Percentiles rank a stretch among this genome's conserved stretches.
Evolutionary conservation across 306 rosid species (phyloP).

Genomic region (Cucurbita pepo): DNA sequence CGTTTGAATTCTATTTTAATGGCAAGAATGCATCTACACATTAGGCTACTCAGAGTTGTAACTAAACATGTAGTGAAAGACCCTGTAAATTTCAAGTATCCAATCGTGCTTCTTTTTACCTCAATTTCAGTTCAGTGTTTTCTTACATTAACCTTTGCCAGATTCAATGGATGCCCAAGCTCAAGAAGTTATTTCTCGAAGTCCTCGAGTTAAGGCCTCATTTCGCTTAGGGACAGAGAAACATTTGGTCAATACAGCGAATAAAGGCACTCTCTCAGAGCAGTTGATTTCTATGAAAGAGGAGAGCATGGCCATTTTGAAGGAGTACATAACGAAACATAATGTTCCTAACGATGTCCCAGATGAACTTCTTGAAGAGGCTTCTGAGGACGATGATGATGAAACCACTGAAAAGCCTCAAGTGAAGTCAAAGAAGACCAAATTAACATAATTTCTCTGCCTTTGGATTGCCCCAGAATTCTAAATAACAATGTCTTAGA

Average conservation of each 20-base stretch:
- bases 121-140: not conserved
- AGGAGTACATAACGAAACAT: constrained; percentile 73
- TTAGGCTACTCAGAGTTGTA: not conserved
- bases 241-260: constrained; percentile 21
- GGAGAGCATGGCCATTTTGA: constrained; percentile 54
- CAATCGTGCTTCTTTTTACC: not conserved
- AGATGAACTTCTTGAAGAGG: constrained; percentile 48
- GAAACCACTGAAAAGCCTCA: constrained; percentile 35
- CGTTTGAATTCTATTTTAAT: not conserved
- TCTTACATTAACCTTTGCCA: constrained; percentile 1
- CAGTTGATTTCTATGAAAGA: constrained; percentile 58
- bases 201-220: constrained; percentile 32
- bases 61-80: not conserved
- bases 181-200: constrained; percentile 15
- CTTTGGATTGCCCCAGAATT: not conserved
- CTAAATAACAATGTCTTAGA: not conserved
- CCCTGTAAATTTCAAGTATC: not conserved
- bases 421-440: constrained; percentile 52
- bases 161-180: constrained; percentile 29
- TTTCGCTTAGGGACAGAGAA: constrained; percentile 48
- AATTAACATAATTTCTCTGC: constrained; percentile 25
- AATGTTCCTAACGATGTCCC: constrained; percentile 75
- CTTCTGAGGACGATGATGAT: constrained; percentile 50
- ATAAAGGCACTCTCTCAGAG: constrained; percentile 40
- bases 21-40: not conserved